Conservation (phyloP, 257 asterid genomes). For the Solanum sitiens region DNA sequence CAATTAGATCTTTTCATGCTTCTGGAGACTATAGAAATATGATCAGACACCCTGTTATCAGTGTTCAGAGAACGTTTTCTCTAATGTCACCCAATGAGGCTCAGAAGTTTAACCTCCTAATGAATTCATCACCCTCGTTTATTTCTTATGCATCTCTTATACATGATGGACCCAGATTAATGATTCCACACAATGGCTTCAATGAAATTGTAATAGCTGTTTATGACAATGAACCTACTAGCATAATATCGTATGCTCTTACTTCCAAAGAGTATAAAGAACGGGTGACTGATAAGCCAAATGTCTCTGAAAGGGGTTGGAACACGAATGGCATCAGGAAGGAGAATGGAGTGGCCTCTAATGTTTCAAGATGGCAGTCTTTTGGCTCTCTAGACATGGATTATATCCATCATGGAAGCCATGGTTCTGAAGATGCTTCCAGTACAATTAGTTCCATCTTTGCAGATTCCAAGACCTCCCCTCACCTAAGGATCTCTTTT, state of each 20-base stretch:
- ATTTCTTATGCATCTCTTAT: constrained; percentile 43
- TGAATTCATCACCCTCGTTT: constrained; percentile 30
- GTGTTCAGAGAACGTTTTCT: constrained; percentile 44
- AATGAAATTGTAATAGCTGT: constrained; percentile 43
- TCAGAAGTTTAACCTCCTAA: constrained; percentile 30
- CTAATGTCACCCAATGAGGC: constrained; percentile 41
- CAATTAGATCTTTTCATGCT: constrained; percentile 70
- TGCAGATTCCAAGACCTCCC: constrained; percentile 43
- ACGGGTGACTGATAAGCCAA: constrained; percentile 35
- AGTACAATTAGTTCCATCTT: constrained; percentile 19
- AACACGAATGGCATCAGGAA: constrained; percentile 15
- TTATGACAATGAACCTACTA: constrained; percentile 80
- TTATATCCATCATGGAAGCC: constrained; percentile 36
- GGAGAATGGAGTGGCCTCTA: constrained; percentile 33
- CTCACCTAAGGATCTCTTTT: constrained; percentile 65
- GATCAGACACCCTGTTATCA: constrained; percentile 70
- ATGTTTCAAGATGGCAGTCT: constrained; percentile 60
- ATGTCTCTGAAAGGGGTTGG: constrained; percentile 24
- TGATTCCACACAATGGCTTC: constrained; percentile 39
- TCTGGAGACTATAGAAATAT: constrained; percentile 73
- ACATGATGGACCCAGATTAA: constrained; percentile 74
- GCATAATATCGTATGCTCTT: constrained; percentile 79
- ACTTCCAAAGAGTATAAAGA: constrained; percentile 54
- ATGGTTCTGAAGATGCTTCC: constrained; percentile 43
- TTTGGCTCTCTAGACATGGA: constrained; percentile 59